Percentiles rank a stretch among this genome's conserved stretches.
phyloP scores from a whole-genome alignment of 768 basidiomycete genomes.

The Termitomyces heimii region DNA sequence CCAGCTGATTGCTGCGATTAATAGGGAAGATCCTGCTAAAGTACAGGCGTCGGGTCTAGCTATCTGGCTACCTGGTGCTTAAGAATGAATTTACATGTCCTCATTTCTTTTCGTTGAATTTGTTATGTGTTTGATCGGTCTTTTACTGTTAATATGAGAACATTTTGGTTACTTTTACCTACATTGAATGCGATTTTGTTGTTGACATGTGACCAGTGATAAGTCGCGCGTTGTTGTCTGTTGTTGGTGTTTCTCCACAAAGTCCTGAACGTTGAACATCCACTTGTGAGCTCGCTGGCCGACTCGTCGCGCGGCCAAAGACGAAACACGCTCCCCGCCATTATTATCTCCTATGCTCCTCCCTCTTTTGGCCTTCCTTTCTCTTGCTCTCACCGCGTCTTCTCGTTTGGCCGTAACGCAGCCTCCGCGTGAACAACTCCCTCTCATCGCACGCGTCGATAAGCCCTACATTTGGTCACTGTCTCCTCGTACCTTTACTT shows the following conservation, averaged over 20 bases:
- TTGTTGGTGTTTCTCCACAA: conserved; percentile 17
- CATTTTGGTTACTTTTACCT: conserved; percentile 13
- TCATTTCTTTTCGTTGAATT: conserved; percentile 12
- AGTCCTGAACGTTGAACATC: conserved; percentile 3
- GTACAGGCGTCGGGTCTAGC: conserved; percentile 75
- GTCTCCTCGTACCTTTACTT: conserved; percentile 58
- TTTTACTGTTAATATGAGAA: conserved; percentile 14
- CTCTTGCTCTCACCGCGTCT: conserved; percentile 28
- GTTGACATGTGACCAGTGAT: neutral
- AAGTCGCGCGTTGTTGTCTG: conserved; percentile 19
- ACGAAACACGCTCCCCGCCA: conserved; percentile 37
- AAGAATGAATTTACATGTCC: conserved; percentile 8
- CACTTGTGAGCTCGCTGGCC: conserved; percentile 50
- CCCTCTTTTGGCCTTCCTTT: conserved; percentile 50
- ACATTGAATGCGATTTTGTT: neutral
- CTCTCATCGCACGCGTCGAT: conserved; percentile 67
- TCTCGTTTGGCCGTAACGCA: conserved; percentile 47
- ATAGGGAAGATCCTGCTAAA: conserved; percentile 68
- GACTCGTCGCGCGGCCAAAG: conserved; percentile 37
- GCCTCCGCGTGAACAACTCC: conserved; percentile 68
- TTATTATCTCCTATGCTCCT: conserved; percentile 56
- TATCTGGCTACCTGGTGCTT: conserved; percentile 44
- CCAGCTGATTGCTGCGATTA: conserved; percentile 64
- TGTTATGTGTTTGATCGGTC: conserved; percentile 6
- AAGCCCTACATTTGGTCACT: conserved; percentile 66